A percentile compares a stretch with the other conserved stretches of the same genome.
These are phyloP conservation scores for Nakazawaea populi DNA, from an alignment of 805 yeast genomes.

Conservation along the genomic window DNA sequence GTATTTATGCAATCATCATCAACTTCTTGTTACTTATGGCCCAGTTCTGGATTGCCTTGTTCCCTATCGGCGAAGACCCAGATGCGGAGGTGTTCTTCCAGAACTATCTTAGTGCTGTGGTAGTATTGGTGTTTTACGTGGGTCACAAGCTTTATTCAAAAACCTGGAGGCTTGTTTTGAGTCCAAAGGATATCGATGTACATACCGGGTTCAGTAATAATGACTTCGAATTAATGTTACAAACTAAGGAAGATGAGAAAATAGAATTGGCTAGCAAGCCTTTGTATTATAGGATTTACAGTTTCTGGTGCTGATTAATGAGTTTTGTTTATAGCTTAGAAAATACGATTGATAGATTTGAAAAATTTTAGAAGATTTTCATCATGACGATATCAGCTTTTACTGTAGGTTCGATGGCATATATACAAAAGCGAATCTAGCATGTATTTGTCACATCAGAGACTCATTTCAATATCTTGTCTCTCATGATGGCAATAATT, in stretches of 20 bases:
- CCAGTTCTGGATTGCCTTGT: slow-evolving; percentile 63
- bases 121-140: slow-evolving; percentile 43
- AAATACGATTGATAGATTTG: too few species aligned
- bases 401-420: too few species aligned
- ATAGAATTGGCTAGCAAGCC: slow-evolving; percentile 18
- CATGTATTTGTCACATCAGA: too few species aligned
- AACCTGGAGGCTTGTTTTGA: slow-evolving; percentile 28
- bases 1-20: slow-evolving; percentile 34
- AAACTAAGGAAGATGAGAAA: slow-evolving; percentile 46
- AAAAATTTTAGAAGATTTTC: too few species aligned
- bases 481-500: too few species aligned
- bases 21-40: slow-evolving; percentile 47
- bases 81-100: slow-evolving; percentile 48
- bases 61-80: slow-evolving; percentile 43
- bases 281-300: slow-evolving; percentile 30
- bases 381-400: too few species aligned
- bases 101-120: slow-evolving; percentile 50
- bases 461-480: too few species aligned
- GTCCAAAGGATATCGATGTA: slow-evolving; percentile 48
- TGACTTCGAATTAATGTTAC: slow-evolving; percentile 45
- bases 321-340: not conserved
- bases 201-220: slow-evolving; percentile 56
- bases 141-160: slow-evolving; percentile 46
- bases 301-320: slow-evolving; percentile 33
- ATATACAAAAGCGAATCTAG: too few species aligned